These are phyloP conservation scores for Cladorrhinum sp. DNA, from an alignment of 2,329 filamentous ascomycete genomes.

Conservation along the genomic window DNA sequence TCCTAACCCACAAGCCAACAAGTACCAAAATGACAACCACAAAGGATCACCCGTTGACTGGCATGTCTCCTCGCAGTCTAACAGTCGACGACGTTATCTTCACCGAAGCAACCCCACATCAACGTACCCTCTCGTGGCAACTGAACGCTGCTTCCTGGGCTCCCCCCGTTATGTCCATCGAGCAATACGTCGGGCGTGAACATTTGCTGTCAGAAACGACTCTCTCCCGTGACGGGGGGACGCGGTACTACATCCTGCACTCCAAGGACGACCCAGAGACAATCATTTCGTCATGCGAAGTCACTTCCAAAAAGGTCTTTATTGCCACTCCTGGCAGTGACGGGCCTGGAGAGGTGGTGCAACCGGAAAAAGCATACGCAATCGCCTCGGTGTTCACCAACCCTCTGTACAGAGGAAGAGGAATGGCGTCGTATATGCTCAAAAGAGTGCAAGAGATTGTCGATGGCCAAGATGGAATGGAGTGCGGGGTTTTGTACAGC, in stretches of 20 bases:
- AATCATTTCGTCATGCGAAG: constrained; percentile 36
- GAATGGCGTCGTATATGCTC: constrained; percentile 37
- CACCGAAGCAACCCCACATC: constrained; percentile 29
- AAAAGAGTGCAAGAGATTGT: constrained; percentile 31
- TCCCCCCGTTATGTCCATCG: constrained; percentile 29
- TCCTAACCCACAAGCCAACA: no score
- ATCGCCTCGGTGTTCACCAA: constrained; percentile 39
- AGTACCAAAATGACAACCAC: background rate
- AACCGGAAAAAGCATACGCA: constrained; percentile 25
- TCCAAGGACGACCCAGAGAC: constrained; percentile 26
- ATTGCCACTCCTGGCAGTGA: constrained; percentile 3
- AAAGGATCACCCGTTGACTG: no score
- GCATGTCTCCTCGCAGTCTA: background rate
- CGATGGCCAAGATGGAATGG: constrained; percentile 24
- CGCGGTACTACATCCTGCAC: constrained; percentile 34
- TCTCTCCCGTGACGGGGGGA: constrained; percentile 28
- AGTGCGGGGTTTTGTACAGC: constrained; percentile 36
- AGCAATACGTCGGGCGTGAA: constrained; percentile 32
- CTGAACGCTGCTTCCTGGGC: constrained; percentile 35
- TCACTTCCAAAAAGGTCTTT: constrained; percentile 28
- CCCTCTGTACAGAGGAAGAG: constrained; percentile 31
- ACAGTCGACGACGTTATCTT: constrained; percentile 28
- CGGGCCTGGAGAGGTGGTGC: constrained; percentile 1
- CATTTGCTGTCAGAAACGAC: constrained; percentile 28
- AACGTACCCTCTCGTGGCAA: constrained; percentile 31